Conservation (phyloP, 2,329 filamentous ascomycete species). For the Parafenestella ontariensis region DNA sequence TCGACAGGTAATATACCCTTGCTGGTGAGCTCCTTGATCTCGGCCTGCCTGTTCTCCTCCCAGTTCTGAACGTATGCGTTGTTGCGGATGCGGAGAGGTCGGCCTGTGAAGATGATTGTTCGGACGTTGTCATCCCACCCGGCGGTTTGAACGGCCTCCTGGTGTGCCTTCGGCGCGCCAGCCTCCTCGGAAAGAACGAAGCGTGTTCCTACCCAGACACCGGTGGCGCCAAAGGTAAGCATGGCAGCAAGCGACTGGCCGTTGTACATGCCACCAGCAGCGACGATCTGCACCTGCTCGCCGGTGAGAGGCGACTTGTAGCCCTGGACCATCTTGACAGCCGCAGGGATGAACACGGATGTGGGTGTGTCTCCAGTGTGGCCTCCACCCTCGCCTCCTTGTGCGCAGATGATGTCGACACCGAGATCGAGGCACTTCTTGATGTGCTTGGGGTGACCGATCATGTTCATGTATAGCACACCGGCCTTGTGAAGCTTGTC, state of each 20-base stretch:
- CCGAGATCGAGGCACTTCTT: slow-evolving; percentile 90
- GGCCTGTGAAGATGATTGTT: slow-evolving; percentile 98
- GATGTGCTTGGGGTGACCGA: slow-evolving; percentile 99
- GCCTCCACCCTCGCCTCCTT: slow-evolving; percentile 96
- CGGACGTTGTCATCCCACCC: slow-evolving; percentile 95
- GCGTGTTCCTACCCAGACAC: slow-evolving; percentile 95
- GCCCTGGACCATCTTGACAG: slow-evolving; percentile 80
- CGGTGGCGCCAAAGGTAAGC: slow-evolving; percentile 89
- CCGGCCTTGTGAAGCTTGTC: slow-evolving; percentile 87
- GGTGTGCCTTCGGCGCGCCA: slow-evolving; percentile 89
- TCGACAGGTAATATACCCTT: slow-evolving; percentile 95
- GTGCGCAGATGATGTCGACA: slow-evolving; percentile 96
- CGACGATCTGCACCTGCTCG: slow-evolving; percentile 86
- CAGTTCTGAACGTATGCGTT: slow-evolving; percentile 96
- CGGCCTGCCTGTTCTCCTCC: slow-evolving; percentile 87
- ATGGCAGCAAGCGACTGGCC: slow-evolving; percentile 88
- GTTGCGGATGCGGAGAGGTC: slow-evolving; percentile 89
- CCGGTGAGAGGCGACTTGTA: slow-evolving; percentile 88
- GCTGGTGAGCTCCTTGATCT: slow-evolving; percentile 90
- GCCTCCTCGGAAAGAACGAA: slow-evolving; percentile 96
- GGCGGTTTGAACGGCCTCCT: slow-evolving; percentile 91
- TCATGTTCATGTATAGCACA: slow-evolving; percentile 99
- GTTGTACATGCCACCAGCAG: slow-evolving; percentile 93
- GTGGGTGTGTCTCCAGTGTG: slow-evolving; percentile 96
- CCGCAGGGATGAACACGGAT: slow-evolving; percentile 87